Evolutionary conservation across 1,284 basidiomycete species (phyloP).

Genomic region (Tremellales sp.): DNA sequence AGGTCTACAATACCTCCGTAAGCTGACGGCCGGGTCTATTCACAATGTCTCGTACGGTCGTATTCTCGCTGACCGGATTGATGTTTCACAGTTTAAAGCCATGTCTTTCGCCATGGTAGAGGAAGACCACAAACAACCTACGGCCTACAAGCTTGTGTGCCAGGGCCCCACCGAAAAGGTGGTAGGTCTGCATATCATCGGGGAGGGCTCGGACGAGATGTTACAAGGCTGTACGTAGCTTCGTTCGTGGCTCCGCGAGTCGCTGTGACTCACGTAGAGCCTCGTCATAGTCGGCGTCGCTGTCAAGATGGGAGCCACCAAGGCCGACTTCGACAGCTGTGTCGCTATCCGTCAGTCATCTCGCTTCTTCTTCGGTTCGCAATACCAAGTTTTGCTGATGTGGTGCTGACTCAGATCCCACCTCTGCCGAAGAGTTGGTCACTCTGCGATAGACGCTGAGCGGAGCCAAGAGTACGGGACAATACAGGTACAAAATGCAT

Average conservation of each 20-base stretch:
- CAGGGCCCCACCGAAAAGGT: slow-evolving; percentile 86
- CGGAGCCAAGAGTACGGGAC: no score
- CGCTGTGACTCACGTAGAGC: background rate
- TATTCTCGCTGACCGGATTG: background rate
- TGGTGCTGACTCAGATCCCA: slow-evolving; percentile 48
- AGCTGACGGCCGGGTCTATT: slow-evolving; percentile 15
- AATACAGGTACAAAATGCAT: no score
- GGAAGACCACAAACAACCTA: slow-evolving; percentile 83
- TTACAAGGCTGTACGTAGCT: slow-evolving; percentile 68
- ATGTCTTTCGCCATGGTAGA: slow-evolving; percentile 85
- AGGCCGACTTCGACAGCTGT: slow-evolving; percentile 78
- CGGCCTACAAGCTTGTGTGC: slow-evolving; percentile 86
- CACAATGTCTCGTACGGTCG: background rate
- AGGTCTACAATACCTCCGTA: slow-evolving; percentile 70
- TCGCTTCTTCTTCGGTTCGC: background rate
- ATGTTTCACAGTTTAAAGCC: slow-evolving; percentile 58
- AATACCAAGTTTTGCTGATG: background rate
- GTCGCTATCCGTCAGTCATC: slow-evolving; percentile 69
- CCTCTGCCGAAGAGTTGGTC: slow-evolving; percentile 47
- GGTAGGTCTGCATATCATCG: slow-evolving; percentile 91
- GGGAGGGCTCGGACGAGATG: slow-evolving; percentile 83
- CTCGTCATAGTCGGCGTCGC: slow-evolving; percentile 77
- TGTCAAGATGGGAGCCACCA: slow-evolving; percentile 89
- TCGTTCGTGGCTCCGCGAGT: background rate
- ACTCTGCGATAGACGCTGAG: slow-evolving; percentile 35